A percentile compares a stretch with the other conserved stretches of the same genome.
Evolutionary conservation across 306 rosid species (phyloP).

Genomic region (Vicia faba): DNA sequence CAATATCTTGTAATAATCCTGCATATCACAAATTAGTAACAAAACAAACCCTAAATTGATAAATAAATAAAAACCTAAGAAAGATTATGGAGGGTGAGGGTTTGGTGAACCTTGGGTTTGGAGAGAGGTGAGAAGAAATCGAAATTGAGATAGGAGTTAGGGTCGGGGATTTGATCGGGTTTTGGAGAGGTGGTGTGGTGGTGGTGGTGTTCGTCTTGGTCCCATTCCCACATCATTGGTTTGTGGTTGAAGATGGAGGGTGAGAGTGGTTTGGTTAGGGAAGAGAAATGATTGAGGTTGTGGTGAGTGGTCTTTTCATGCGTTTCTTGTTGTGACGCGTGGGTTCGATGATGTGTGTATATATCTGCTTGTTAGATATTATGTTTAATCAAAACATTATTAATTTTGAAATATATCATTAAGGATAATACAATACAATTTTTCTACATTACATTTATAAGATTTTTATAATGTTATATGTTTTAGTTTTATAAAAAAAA

Average conservation of each 20-base stretch:
- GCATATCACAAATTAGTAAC: background rate
- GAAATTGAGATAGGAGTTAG: constrained; percentile 55
- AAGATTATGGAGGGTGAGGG: background rate
- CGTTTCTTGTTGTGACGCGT: background rate
- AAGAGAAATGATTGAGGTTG: background rate
- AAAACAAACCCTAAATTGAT: no score
- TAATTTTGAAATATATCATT: no score
- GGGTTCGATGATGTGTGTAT: background rate
- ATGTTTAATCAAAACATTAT: no score
- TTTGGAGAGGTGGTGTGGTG: constrained; percentile 23
- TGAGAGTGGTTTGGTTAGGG: background rate
- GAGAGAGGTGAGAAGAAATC: constrained; percentile 64
- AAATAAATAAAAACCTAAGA: background rate
- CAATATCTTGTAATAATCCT: constrained; percentile 89
- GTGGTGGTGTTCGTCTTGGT: constrained; percentile 1
- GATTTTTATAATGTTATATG: no score
- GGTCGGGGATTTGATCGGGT: constrained; percentile 47
- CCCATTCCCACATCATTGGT: constrained; percentile 62
- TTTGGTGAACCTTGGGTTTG: constrained; percentile 60
- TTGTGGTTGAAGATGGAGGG: background rate
- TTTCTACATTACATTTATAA: no score
- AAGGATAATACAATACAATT: no score
- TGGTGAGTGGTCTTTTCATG: background rate
- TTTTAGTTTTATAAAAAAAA: no score
- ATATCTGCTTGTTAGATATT: no score